Evolutionary conservation across 495 filamentous ascomycete species (phyloP).

Genomic region (Aspergillus nidulans): DNA sequence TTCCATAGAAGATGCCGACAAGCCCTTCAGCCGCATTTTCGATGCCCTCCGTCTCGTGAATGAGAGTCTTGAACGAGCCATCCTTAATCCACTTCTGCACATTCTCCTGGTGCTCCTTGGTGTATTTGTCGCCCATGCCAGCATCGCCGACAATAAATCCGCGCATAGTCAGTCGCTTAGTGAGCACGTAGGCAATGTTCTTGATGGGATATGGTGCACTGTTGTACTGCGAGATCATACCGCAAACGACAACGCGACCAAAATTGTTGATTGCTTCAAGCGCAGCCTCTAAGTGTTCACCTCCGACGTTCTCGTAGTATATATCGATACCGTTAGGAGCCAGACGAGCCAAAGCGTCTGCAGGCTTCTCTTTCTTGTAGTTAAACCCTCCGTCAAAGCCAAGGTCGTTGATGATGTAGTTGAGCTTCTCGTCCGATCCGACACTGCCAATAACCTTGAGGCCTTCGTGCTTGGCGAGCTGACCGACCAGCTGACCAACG

Average conservation of each 20-base stretch:
- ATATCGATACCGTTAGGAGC: constrained; percentile 86
- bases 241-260: constrained; percentile 67
- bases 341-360: constrained; percentile 65
- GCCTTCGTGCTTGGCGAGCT: constrained; percentile 83
- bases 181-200: constrained; percentile 54
- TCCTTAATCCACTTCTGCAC: constrained; percentile 81
- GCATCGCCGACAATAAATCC: constrained; percentile 74
- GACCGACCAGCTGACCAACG: constrained; percentile 79
- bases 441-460: constrained; percentile 77
- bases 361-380: constrained; percentile 69
- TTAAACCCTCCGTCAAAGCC: constrained; percentile 70
- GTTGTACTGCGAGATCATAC: constrained; percentile 81
- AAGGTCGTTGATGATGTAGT: constrained; percentile 61
- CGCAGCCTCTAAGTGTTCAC: constrained; percentile 78
- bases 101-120: constrained; percentile 73
- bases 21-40: constrained; percentile 78
- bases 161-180: constrained; percentile 57
- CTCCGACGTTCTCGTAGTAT: constrained; percentile 94
- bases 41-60: constrained; percentile 70
- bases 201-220: constrained; percentile 59
- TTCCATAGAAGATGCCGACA: constrained; percentile 79
- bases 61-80: constrained; percentile 70
- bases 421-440: constrained; percentile 63
- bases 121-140: constrained; percentile 67
- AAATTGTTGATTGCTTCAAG: constrained; percentile 62